Percentiles rank a stretch among this genome's conserved stretches.
Conservation (phyloP, 306 rosid genomes). For the Rosa persica region DNA sequence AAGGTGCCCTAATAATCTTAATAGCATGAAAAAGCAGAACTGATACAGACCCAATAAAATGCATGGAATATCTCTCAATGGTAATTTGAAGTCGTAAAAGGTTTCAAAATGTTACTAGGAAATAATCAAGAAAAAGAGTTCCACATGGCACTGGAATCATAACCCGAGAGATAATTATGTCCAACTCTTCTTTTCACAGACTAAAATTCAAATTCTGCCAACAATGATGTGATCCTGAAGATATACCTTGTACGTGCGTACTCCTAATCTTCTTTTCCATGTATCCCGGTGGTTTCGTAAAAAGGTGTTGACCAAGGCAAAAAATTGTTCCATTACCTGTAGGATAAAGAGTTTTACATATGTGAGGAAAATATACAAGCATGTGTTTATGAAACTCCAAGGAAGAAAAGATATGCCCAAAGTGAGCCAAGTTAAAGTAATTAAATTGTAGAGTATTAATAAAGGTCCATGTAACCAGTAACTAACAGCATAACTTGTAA, state of each 20-base stretch:
- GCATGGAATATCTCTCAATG: not conserved
- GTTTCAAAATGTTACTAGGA: not conserved
- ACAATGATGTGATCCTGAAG: slow-evolving; percentile 14
- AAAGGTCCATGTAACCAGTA: not conserved
- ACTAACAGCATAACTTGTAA: not conserved
- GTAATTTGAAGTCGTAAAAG: not conserved
- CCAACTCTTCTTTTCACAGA: not conserved
- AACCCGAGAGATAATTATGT: not conserved
- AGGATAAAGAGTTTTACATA: slow-evolving; percentile 23
- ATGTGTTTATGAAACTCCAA: not conserved
- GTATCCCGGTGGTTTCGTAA: slow-evolving; percentile 75
- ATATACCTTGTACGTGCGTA: slow-evolving; percentile 89
- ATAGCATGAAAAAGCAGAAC: slow-evolving; percentile 5
- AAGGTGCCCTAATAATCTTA: not conserved
- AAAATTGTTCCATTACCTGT: slow-evolving; percentile 96
- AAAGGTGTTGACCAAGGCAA: slow-evolving; percentile 92
- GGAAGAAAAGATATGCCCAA: not conserved
- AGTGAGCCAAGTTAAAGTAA: not conserved
- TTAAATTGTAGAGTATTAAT: not conserved
- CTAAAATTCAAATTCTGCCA: not conserved
- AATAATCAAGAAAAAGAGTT: not conserved
- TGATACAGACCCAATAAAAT: not conserved
- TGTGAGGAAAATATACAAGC: slow-evolving; percentile 6
- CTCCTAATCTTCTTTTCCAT: slow-evolving; percentile 80
- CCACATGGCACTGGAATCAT: slow-evolving; percentile 2